Evolutionary conservation across 768 basidiomycete species (phyloP).

Genomic region (Boletus rubropictus): DNA sequence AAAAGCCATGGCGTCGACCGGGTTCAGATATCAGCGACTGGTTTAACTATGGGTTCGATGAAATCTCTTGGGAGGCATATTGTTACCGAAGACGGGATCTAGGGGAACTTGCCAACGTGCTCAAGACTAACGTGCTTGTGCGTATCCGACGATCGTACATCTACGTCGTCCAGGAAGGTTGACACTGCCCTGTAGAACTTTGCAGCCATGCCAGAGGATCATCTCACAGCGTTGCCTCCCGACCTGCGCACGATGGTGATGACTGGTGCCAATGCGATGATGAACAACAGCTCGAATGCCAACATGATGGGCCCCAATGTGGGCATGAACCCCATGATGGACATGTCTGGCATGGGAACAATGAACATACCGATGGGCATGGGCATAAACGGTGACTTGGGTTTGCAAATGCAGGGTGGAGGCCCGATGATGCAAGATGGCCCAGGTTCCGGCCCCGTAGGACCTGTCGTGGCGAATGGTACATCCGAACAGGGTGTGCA

Average conservation of each 20-base stretch:
- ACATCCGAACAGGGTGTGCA: slow-evolving; percentile 36
- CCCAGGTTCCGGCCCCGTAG: slow-evolving; percentile 31
- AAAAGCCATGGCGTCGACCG: slow-evolving; percentile 88
- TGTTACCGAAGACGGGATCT: slow-evolving; percentile 78
- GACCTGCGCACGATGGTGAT: slow-evolving; percentile 86
- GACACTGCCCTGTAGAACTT: slow-evolving; percentile 51
- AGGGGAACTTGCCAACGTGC: slow-evolving; percentile 70
- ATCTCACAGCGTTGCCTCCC: slow-evolving; percentile 67
- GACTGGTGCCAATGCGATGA: slow-evolving; percentile 74
- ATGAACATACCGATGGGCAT: slow-evolving; percentile 51
- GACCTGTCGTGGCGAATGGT: slow-evolving; percentile 33
- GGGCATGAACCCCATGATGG: slow-evolving; percentile 72
- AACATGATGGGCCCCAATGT: slow-evolving; percentile 49
- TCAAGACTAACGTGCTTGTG: slow-evolving; percentile 81
- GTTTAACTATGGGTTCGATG: slow-evolving; percentile 99
- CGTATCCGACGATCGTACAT: slow-evolving; percentile 25
- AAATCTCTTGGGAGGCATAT: slow-evolving; percentile 92
- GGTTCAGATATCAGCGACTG: slow-evolving; percentile 94
- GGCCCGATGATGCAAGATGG: slow-evolving; percentile 53
- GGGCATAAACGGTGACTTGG: slow-evolving; percentile 65
- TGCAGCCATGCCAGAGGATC: slow-evolving; percentile 77
- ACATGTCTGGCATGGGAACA: slow-evolving; percentile 60
- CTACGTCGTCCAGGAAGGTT: slow-evolving; percentile 1
- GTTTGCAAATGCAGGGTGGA: slow-evolving; percentile 44
- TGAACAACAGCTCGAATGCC: slow-evolving; percentile 52